Evolutionary conservation across 306 rosid species (phyloP).

Genomic region (Prunus mume): DNA sequence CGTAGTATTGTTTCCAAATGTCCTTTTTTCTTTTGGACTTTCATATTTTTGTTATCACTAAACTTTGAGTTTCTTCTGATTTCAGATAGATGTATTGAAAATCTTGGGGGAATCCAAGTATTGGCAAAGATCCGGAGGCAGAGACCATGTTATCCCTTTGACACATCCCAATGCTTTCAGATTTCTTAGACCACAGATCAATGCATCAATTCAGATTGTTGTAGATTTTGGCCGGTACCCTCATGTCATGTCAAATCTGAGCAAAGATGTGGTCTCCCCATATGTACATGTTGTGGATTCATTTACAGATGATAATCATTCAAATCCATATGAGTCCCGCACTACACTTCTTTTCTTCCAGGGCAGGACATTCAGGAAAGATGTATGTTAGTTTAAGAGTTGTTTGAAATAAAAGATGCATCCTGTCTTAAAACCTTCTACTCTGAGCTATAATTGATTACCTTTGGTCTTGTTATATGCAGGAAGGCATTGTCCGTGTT

Average conservation of each 20-base stretch:
- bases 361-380: conserved; percentile 79
- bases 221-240: conserved; percentile 96
- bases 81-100: conserved; percentile 73
- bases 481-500: conserved; percentile 92
- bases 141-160: conserved; percentile 90
- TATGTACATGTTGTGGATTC: conserved; percentile 95
- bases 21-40: background rate
- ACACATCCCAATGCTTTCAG: conserved; percentile 99
- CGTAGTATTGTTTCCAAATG: background rate
- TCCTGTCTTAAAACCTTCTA: conserved; percentile 8
- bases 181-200: conserved; percentile 71
- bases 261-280: conserved; percentile 86
- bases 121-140: conserved; percentile 82
- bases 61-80: conserved; percentile 26
- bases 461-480: conserved; percentile 31
- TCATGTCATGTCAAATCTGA: conserved; percentile 69
- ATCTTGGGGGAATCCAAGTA: conserved; percentile 58
- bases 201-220: conserved; percentile 79
- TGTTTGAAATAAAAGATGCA: background rate
- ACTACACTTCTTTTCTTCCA: conserved; percentile 78
- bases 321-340: conserved; percentile 82
- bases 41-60: conserved; percentile 16
- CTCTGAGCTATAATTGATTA: conserved; percentile 18
- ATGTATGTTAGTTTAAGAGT: conserved; percentile 52
- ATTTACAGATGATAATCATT: conserved; percentile 53